phyloP scores from a whole-genome alignment of 306 rosid species.

The Fagus sylvatica region DNA sequence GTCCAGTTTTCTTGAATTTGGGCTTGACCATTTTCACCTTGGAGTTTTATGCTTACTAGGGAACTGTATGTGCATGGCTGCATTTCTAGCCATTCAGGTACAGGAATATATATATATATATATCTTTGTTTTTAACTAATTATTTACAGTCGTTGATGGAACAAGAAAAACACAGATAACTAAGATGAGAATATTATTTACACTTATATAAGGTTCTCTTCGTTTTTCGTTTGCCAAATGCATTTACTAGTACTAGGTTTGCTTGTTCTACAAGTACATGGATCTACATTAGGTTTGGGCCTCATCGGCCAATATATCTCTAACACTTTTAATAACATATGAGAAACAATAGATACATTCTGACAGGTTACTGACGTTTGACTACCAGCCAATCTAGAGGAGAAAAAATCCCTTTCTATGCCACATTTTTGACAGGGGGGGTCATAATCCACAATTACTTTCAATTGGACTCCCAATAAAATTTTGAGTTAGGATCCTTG shows the following conservation, averaged over 20 bases:
- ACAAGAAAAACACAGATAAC: background rate
- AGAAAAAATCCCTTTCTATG: background rate
- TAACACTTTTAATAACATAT: background rate
- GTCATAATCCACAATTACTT: background rate
- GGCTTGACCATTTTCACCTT: slow-evolving; percentile 70
- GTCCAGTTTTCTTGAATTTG: slow-evolving; percentile 52
- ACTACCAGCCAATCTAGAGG: background rate
- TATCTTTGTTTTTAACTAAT: slow-evolving; percentile 3
- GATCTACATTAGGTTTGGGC: no score
- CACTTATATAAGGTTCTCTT: background rate
- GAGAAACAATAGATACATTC: background rate
- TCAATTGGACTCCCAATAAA: background rate
- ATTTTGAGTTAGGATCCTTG: background rate
- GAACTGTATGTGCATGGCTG: slow-evolving; percentile 96
- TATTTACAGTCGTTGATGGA: background rate
- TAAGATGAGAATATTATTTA: background rate
- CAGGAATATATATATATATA: slow-evolving; percentile 6
- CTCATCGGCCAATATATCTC: no score
- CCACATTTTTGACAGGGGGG: background rate
- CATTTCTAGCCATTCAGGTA: slow-evolving; percentile 86
- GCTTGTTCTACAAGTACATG: no score
- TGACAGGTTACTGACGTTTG: background rate
- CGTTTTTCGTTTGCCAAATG: background rate
- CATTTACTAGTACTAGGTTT: no score
- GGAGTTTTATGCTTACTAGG: slow-evolving; percentile 90